These are phyloP conservation scores for Exophiala alcalophila DNA, from an alignment of 2,329 filamentous ascomycete species.

Conservation along the genomic window DNA sequence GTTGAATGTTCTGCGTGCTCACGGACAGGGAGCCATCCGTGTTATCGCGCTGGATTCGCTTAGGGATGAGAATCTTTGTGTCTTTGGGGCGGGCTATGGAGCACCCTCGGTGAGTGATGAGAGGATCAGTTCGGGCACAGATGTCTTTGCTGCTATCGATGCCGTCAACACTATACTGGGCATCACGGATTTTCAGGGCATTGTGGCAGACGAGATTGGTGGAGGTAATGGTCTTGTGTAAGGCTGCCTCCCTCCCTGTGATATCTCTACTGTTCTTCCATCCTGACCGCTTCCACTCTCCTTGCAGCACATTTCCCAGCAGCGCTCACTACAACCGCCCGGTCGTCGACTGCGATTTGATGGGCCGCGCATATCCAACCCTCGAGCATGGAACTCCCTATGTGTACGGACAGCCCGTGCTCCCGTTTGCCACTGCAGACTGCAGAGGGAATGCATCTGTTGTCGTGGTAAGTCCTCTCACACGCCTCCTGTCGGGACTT, in stretches of 20 bases:
- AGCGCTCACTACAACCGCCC: conserved; percentile 38
- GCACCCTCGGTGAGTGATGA: conserved; percentile 35
- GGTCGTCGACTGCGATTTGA: conserved; percentile 48
- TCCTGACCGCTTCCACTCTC: too few species aligned
- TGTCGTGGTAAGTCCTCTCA: conserved; percentile 18
- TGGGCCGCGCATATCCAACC: conserved; percentile 49
- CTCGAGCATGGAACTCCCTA: conserved; percentile 46
- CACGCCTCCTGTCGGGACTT: not conserved
- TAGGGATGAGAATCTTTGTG: conserved; percentile 40
- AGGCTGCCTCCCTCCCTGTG: too few species aligned
- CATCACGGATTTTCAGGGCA: conserved; percentile 38
- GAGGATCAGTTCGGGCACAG: conserved; percentile 30
- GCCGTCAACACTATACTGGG: conserved; percentile 35
- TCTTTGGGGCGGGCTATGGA: conserved; percentile 48
- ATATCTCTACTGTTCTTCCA: too few species aligned
- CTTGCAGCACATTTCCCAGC: conserved; percentile 33
- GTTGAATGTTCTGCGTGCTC: conserved; percentile 39
- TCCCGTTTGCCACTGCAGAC: conserved; percentile 40
- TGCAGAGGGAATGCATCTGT: conserved; percentile 42
- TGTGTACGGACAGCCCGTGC: conserved; percentile 43
- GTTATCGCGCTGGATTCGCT: conserved; percentile 42
- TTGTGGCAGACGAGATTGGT: conserved; percentile 37
- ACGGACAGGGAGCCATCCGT: conserved; percentile 38
- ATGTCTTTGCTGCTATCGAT: conserved; percentile 37
- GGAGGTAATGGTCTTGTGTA: conserved; percentile 41